phyloP scores from a whole-genome alignment of 208 protist genomes.

The Angomonas ambiguus region DNA sequence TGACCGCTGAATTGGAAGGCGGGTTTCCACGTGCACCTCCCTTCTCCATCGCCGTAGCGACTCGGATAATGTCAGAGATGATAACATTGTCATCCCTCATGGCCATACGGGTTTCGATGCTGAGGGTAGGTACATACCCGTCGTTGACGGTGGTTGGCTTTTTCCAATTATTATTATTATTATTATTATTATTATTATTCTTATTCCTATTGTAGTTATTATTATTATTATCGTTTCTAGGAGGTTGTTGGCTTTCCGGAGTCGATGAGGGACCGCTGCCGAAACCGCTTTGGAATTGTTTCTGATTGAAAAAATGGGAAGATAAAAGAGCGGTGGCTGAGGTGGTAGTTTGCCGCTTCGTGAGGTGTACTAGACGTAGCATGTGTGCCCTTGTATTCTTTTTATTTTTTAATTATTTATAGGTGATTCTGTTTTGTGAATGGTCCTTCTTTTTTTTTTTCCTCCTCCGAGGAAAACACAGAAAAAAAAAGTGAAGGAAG shows the following conservation, averaged over 20 bases:
- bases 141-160: no score
- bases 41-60: no score
- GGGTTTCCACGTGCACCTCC: not conserved
- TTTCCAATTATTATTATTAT: not conserved
- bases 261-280: no score
- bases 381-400: no score
- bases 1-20: not conserved
- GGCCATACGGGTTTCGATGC: slow-evolving; percentile 33
- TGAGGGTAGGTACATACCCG: slow-evolving; percentile 56
- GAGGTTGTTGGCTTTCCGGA: no score
- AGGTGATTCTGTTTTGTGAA: no score
- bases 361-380: no score
- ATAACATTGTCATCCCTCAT: slow-evolving; percentile 62
- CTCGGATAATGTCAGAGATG: not conserved
- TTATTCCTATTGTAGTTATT: not conserved
- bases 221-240: not conserved
- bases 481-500: not conserved
- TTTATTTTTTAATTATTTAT: not conserved
- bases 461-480: not conserved
- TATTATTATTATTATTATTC: not conserved
- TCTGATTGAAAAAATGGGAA: no score
- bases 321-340: not conserved
- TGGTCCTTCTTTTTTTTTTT: not conserved
- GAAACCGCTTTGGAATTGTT: no score
- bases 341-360: not conserved